These are phyloP conservation scores for Coleophoma crateriformis DNA, from an alignment of 2,329 filamentous ascomycete species.

Conservation along the genomic window DNA sequence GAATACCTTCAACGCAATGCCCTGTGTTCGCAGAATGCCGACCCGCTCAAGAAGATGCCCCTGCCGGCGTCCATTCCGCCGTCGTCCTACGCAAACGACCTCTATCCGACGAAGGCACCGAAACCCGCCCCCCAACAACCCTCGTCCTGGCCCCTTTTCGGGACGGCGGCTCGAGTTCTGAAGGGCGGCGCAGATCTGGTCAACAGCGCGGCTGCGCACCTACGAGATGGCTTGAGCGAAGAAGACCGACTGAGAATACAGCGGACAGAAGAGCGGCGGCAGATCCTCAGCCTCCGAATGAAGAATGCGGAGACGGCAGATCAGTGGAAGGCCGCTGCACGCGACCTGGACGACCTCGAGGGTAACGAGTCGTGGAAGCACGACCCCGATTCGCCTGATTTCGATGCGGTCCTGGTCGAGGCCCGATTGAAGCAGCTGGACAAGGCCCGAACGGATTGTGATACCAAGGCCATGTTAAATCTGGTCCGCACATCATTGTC, in stretches of 20 bases:
- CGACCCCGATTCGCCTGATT: slow-evolving; percentile 43
- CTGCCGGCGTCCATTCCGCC: not conserved
- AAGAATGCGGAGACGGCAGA: slow-evolving; percentile 60
- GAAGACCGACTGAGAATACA: slow-evolving; percentile 42
- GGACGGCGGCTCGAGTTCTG: slow-evolving; percentile 18
- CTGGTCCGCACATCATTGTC: slow-evolving; percentile 75
- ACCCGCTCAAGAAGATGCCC: not conserved
- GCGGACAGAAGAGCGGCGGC: slow-evolving; percentile 51
- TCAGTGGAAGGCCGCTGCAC: slow-evolving; percentile 72
- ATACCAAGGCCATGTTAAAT: slow-evolving; percentile 73
- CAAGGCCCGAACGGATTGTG: slow-evolving; percentile 63
- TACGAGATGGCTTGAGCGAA: slow-evolving; percentile 23
- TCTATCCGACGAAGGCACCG: not conserved
- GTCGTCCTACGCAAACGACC: not conserved
- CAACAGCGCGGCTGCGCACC: slow-evolving; percentile 17
- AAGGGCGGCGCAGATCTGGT: slow-evolving; percentile 17
- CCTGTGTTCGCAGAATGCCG: slow-evolving; percentile 2
- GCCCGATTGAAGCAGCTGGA: slow-evolving; percentile 69
- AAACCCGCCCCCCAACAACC: slow-evolving; percentile 5
- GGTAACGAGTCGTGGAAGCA: slow-evolving; percentile 78
- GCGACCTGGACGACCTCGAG: slow-evolving; percentile 73
- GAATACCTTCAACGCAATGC: slow-evolving; percentile 11
- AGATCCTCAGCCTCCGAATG: slow-evolving; percentile 59
- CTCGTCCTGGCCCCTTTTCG: slow-evolving; percentile 14
- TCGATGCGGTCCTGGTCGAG: slow-evolving; percentile 63